Evolutionary conservation across 1,139 yeast genomes (phyloP), one percentile per base, ranked within the genome.

Genomic region (Yamadazyma dushanensis): DNA sequence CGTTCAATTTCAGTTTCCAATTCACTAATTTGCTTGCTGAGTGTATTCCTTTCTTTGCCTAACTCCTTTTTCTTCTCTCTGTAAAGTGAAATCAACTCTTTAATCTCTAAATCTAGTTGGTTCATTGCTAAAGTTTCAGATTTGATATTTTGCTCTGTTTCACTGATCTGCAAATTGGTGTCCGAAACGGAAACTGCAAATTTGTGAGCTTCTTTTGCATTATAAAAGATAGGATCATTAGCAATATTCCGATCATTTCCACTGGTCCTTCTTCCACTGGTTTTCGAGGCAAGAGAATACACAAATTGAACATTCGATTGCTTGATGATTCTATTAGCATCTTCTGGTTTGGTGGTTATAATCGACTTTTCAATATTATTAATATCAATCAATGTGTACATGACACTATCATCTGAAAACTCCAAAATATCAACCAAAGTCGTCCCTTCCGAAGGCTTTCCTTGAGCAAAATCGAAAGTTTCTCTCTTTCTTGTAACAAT

Each of bases 381-480:
- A 11, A 71, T 50, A 60, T 90, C 97, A 38, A 89, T 79, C 37
- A 90, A 59, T 1, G 83, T 63, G 46, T 76, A 80, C 47, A 73
- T 68, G 2, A 82, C 70, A 33, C 74, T 72, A 22, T 74, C 78
- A 41, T 80, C 66, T 1, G 67, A 62, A 38, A 86, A 66, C 3
- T 73, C 70, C 19, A 90, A 50, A 21, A 76, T 78, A 52, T 87
- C 92, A 11, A 78, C 55, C 10, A 89, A 53, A 0, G 86, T 76
- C 2, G 69, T 64, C 36, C 59, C 67, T 2, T 51, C 47, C 3
- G 32, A 30, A 4, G 47, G 40, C 36, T 45, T 61, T 5, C 70
- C 71, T 3, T 45, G 30, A 1, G 62, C 51, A 53, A 59, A 84
- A 43, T 79, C 70, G 50, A 83, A 86, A 6, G 56, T 49, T 51